Conservation (phyloP, 2,329 filamentous ascomycete species). For the Trichothecium roseum region DNA sequence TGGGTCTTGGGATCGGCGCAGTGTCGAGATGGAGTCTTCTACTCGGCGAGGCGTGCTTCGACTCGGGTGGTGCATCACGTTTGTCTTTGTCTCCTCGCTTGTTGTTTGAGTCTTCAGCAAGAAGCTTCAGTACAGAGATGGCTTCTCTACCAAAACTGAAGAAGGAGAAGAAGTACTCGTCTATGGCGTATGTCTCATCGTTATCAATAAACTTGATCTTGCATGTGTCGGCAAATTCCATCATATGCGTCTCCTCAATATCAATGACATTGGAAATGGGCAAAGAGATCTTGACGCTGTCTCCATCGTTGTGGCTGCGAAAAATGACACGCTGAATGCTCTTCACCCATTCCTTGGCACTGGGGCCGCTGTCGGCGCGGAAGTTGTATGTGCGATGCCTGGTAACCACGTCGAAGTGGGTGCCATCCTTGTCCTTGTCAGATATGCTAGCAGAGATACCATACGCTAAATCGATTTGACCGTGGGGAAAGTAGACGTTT, state of each 20-base stretch:
- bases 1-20: constrained; percentile 30
- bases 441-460: constrained; percentile 75
- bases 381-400: constrained; percentile 79
- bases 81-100: constrained; percentile 7
- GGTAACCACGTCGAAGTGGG: constrained; percentile 72
- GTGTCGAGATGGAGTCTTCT: constrained; percentile 15
- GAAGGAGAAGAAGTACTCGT: constrained; percentile 98
- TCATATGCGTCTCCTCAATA: constrained; percentile 81
- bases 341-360: constrained; percentile 95
- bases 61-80: background rate
- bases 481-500: constrained; percentile 82
- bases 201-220: constrained; percentile 90
- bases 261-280: constrained; percentile 85
- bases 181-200: constrained; percentile 87
- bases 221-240: constrained; percentile 87
- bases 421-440: constrained; percentile 67
- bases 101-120: constrained; percentile 49
- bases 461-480: constrained; percentile 85
- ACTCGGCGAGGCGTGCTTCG: constrained; percentile 2
- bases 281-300: constrained; percentile 91
- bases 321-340: constrained; percentile 91
- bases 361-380: constrained; percentile 74
- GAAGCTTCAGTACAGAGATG: constrained; percentile 62
- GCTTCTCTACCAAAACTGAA: constrained; percentile 80
- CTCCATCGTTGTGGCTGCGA: constrained; percentile 87